Conservation (phyloP, 148 eudicot species). For the Camellia granthamiana region DNA sequence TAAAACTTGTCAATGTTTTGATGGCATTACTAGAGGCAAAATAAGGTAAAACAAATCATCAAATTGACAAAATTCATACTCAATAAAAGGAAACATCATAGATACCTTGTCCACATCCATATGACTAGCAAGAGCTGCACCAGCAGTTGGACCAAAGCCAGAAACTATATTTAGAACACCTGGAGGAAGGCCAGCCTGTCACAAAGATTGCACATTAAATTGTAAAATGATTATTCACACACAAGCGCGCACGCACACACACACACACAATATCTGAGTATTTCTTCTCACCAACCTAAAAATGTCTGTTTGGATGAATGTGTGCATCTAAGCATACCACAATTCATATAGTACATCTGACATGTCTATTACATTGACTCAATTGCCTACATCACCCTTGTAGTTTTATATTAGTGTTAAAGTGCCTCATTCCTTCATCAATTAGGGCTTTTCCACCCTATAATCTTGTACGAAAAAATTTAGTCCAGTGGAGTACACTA, state of each 20-base stretch:
- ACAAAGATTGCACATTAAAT: constrained; percentile 3
- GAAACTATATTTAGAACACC: constrained; percentile 36
- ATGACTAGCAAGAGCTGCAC: constrained; percentile 34
- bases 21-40: not conserved
- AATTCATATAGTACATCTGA: not conserved
- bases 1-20: too few relatives aligned
- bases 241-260: too few relatives aligned
- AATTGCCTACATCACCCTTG: not conserved
- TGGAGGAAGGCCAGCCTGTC: constrained; percentile 36
- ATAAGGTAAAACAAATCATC: not conserved
- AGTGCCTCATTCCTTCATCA: not conserved
- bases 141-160: constrained; percentile 35
- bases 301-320: not conserved
- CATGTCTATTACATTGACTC: not conserved
- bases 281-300: not conserved
- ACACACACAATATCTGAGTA: too few relatives aligned
- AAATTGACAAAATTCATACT: not conserved
- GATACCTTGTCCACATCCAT: constrained; percentile 35
- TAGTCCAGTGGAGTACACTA: not conserved
- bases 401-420: not conserved
- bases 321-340: not conserved
- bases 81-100: not conserved
- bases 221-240: not conserved
- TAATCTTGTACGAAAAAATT: too few relatives aligned
- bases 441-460: too few relatives aligned